Base-by-base conservation (phyloP, 805 yeast genomes). In the Saccharomycopsis schoenii region DNA sequence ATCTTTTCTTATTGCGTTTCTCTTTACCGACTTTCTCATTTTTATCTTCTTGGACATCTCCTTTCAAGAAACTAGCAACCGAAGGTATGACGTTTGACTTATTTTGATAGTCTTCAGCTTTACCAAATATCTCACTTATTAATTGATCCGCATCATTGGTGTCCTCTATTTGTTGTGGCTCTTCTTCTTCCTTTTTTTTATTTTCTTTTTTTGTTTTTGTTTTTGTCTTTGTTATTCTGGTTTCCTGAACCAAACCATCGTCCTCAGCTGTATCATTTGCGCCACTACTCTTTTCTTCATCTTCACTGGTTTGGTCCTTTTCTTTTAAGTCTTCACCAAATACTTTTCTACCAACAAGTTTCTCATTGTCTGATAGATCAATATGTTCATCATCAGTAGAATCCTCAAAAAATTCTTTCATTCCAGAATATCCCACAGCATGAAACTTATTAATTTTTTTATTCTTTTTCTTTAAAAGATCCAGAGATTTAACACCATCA, bases 341-440 rank as follows among this genome's bases (percentile, higher is more conserved):
- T 9, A 58, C 57, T 40, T 25, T 51, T 54, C 60, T 52, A 9
- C 60, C 60, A 36, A 41, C 57, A 54, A 58, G 52, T 12, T 17
- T 34, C 8, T 11, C 41, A 17, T 43, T 42, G 4, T 19, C 56
- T 42, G 36, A 15, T 11, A 12, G 10, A 15, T 56, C 51, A 17
- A 19, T n/a, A 24, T 41, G 19, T 21, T 56, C 51, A 10, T 54
- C 60, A 4, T 60, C 62, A 29, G 42, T 58, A 24, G 56, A 39
- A 5, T 55, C 61, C 25, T 60, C 62, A 36, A 57, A 62, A 55
- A 61, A 61, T n/a, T 56, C 57, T 29, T 60, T 60, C 59, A 62
- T 60, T 34, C 55, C 51, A 12, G 56, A 41, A 40, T 62, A 62
- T 24, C 64, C 61, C 12, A 62, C 41, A 19, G 60, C 9, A 14